Conservation (phyloP, 2,329 filamentous ascomycete genomes). For the Pestalotiopsis sp. region DNA sequence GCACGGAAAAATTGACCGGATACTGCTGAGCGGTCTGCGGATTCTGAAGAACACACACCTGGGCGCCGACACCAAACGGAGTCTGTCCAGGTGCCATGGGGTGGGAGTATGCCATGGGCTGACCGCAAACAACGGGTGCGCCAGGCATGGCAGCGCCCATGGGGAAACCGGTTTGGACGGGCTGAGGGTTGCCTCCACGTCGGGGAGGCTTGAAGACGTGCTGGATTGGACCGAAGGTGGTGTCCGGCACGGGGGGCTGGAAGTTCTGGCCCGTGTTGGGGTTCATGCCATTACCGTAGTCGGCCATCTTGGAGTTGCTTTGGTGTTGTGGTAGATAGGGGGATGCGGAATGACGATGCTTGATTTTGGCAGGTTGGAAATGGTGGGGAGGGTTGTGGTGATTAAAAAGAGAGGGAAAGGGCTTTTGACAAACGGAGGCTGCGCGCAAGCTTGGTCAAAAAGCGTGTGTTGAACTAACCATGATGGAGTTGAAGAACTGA, state of each 20-base stretch:
- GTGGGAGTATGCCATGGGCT: neutral
- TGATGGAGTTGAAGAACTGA: neutral
- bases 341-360: conserved; percentile 6
- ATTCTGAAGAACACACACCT: conserved; percentile 3
- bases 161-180: neutral
- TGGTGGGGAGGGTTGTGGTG: neutral
- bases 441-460: neutral
- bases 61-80: neutral
- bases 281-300: conserved; percentile 46
- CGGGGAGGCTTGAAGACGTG: conserved; percentile 60
- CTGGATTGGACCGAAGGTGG: conserved; percentile 55
- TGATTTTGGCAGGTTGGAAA: neutral
- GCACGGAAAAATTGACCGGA: neutral
- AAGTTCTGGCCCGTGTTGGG: conserved; percentile 51
- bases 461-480: neutral
- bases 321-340: conserved; percentile 19
- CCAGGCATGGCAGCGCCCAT: neutral
- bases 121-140: neutral
- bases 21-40: conserved; percentile 10
- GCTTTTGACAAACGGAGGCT: neutral
- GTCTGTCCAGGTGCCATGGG: conserved; percentile 24
- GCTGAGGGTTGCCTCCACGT: conserved; percentile 32
- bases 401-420: neutral
- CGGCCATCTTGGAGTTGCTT: conserved; percentile 35
- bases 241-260: conserved; percentile 62